A percentile compares a stretch with the other conserved stretches of the same genome.
Evolutionary conservation across 2,329 filamentous ascomycete species (phyloP).

Genomic region (Cryoendolithus antarcticus): DNA sequence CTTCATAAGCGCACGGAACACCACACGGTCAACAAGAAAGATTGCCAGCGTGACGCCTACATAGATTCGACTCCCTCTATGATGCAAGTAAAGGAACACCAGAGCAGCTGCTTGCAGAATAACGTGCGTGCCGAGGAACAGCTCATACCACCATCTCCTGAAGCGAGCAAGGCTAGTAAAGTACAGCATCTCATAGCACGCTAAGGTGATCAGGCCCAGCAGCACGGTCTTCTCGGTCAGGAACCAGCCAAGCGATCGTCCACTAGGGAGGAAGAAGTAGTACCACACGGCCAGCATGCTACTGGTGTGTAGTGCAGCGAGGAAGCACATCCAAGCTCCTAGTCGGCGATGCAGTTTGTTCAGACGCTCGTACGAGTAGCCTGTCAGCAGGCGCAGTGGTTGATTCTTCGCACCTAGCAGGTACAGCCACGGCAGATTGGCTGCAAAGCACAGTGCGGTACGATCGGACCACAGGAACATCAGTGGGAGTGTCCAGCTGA

Average conservation of each 20-base stretch:
- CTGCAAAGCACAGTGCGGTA: constrained; percentile 40
- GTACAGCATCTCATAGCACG: constrained; percentile 49
- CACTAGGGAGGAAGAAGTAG: constrained; percentile 32
- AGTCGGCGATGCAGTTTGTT: constrained; percentile 55
- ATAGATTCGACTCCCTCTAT: constrained; percentile 40
- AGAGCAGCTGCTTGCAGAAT: constrained; percentile 44
- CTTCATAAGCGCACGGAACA: constrained; percentile 46
- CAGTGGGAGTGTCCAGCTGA: constrained; percentile 36
- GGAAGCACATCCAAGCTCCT: constrained; percentile 49
- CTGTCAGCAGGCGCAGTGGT: constrained; percentile 47
- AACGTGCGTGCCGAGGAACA: constrained; percentile 49
- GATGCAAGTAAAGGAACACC: constrained; percentile 48
- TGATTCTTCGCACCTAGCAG: constrained; percentile 56
- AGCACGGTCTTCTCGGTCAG: constrained; percentile 41
- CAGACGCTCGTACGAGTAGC: constrained; percentile 52
- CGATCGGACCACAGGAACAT: constrained; percentile 49
- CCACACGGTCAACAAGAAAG: constrained; percentile 44
- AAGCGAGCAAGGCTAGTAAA: constrained; percentile 50
- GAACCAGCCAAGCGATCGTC: constrained; percentile 39
- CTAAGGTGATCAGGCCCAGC: constrained; percentile 42
- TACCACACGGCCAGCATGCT: constrained; percentile 47
- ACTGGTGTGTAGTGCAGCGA: constrained; percentile 43
- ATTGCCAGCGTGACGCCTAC: constrained; percentile 42
- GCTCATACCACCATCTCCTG: constrained; percentile 48
- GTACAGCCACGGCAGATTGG: constrained; percentile 45